Evolutionary conservation across 2,329 filamentous ascomycete genomes (phyloP).

Genomic region (Ilyonectria robusta): DNA sequence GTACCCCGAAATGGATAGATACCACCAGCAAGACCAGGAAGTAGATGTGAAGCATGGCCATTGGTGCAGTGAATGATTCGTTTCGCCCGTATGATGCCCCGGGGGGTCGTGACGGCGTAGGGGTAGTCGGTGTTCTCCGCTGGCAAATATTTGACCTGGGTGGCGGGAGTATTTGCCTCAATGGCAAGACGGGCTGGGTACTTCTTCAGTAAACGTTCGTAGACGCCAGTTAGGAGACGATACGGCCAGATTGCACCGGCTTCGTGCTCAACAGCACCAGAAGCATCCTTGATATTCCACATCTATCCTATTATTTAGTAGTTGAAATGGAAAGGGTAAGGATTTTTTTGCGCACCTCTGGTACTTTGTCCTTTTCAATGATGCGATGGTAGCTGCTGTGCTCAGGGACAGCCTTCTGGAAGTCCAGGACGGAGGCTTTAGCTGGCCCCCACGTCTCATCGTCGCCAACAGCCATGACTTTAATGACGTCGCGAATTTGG

Average conservation of each 20-base stretch:
- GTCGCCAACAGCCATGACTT: constrained; percentile 42
- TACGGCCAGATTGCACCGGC: constrained; percentile 66
- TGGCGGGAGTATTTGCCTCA: constrained; percentile 54
- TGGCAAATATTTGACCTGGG: constrained; percentile 47
- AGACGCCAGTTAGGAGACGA: constrained; percentile 59
- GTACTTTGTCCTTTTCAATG: constrained; percentile 36
- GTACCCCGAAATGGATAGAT: constrained; percentile 60
- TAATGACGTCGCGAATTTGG: constrained; percentile 36
- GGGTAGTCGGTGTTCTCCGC: constrained; percentile 35
- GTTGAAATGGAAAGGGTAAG: not conserved
- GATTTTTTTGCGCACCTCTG: constrained; percentile 29
- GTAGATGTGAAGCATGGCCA: constrained; percentile 63
- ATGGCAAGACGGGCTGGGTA: constrained; percentile 51
- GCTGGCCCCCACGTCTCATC: constrained; percentile 36
- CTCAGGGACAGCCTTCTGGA: constrained; percentile 36
- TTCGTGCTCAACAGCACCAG: constrained; percentile 56
- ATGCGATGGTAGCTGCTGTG: constrained; percentile 36
- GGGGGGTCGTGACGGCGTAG: constrained; percentile 60
- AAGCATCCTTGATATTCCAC: constrained; percentile 42
- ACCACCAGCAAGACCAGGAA: constrained; percentile 61
- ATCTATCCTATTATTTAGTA: constrained; percentile 23
- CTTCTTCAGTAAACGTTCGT: constrained; percentile 52
- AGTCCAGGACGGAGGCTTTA: constrained; percentile 34
- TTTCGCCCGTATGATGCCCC: constrained; percentile 60
- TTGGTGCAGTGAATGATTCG: constrained; percentile 72